Evolutionary conservation across 768 basidiomycete genomes (phyloP), one percentile per base, ranked within the genome.

Genomic region (Russula sp.): DNA sequence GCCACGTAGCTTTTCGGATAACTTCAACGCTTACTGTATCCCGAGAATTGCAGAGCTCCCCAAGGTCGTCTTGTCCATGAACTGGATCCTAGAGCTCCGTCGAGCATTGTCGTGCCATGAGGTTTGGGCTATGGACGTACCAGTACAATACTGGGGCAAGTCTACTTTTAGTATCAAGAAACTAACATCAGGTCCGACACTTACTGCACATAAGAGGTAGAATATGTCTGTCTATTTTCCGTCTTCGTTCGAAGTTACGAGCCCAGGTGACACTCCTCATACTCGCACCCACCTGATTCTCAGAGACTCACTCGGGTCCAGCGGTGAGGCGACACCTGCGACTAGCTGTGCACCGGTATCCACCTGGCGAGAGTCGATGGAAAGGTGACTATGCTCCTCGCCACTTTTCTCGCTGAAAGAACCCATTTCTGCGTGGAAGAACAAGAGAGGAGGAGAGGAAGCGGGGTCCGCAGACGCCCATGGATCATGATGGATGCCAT

Each of bases 61-160:
- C 4, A 89, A 75, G 0, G 87, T 89, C 0, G 83, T 85, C 73
- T 88, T 88, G 66, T 89, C 88, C 84, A 88, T 88, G 63, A 84
- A 88, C 70, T 89, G 87, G n/a, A 89, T 79, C 81, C 87, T 68
- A 37, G 84, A 63, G 60, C 4, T 62, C 67, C 10, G 62, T 71
- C 68, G 22, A 31, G 22, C 31, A n/a, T 40, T n/a, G 14, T n/a
- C 50, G 13, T 35, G 4, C 10, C 9, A 32, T 7, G 9, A 31
- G 18, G 40, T 13, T 20, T 9, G 42, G 27, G 31, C 20, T 14
- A 14, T 7, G 52, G 13, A 14, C 75, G 39, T 68, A 85, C 83
- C 78, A 84, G 66, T 84, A 86, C 40, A 85, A 78, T 32, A 76
- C 85, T 85, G 57, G 4, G 60, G 54, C 47, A 39, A 42, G 32